Evolutionary conservation across 2,329 filamentous ascomycete genomes (phyloP).

Genomic region (Aspergillus fumigatus): DNA sequence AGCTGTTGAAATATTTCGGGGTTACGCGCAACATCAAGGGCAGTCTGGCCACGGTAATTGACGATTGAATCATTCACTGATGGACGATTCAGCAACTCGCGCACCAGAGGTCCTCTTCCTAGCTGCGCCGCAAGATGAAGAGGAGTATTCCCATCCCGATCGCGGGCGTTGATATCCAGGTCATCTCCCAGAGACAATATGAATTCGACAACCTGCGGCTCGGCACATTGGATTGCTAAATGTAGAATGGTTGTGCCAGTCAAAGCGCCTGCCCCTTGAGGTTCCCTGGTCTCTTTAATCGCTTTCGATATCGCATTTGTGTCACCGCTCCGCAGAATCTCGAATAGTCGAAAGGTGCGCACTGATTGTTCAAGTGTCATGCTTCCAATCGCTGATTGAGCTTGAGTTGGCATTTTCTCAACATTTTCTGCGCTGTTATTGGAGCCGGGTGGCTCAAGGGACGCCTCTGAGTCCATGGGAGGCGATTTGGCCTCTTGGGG

Average conservation of each 20-base stretch:
- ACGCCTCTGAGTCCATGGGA: slow-evolving; percentile 18
- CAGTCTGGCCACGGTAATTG: slow-evolving; percentile 79
- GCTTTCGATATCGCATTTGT: slow-evolving; percentile 84
- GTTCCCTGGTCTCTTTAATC: slow-evolving; percentile 58
- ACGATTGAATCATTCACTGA: slow-evolving; percentile 82
- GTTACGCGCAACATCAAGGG: slow-evolving; percentile 82
- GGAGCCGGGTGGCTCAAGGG: slow-evolving; percentile 25
- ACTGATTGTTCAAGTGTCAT: slow-evolving; percentile 85
- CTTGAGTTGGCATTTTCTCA: slow-evolving; percentile 32
- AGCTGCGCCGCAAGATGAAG: slow-evolving; percentile 83
- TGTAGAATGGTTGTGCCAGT: slow-evolving; percentile 84
- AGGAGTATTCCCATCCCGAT: slow-evolving; percentile 91
- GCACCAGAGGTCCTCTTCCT: slow-evolving; percentile 74
- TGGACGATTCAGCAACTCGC: slow-evolving; percentile 74
- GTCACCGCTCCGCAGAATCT: slow-evolving; percentile 85
- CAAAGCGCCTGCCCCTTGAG: slow-evolving; percentile 40
- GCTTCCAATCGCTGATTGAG: slow-evolving; percentile 28
- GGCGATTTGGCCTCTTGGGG: slow-evolving; percentile 19
- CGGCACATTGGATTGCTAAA: slow-evolving; percentile 91
- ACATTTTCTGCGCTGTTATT: slow-evolving; percentile 21
- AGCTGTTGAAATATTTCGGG: slow-evolving; percentile 95
- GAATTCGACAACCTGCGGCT: slow-evolving; percentile 87
- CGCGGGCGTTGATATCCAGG: slow-evolving; percentile 81
- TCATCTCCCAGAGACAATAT: slow-evolving; percentile 71
- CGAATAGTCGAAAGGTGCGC: slow-evolving; percentile 88